Percentiles rank a stretch among this genome's conserved stretches.
phyloP scores from a whole-genome alignment of 2,329 filamentous ascomycete genomes.

The Ophiostoma ulmi region DNA sequence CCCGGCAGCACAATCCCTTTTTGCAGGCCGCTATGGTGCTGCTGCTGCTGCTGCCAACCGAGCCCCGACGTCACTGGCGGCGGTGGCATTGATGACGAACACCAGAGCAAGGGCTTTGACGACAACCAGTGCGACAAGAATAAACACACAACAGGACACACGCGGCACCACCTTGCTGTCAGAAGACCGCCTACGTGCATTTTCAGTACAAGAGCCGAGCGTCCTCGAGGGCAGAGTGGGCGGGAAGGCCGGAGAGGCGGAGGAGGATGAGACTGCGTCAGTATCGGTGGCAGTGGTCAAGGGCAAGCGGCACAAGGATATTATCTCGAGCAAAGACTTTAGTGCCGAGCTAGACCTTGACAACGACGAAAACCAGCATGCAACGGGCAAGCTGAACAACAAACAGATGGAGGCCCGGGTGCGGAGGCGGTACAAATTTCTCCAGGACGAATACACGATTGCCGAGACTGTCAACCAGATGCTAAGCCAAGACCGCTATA shows the following conservation, averaged over 20 bases:
- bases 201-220: conserved; percentile 3
- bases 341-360: background rate
- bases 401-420: conserved; percentile 5
- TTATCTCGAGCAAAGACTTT: background rate
- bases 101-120: background rate
- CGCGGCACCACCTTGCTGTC: background rate
- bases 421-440: conserved; percentile 35
- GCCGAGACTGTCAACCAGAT: conserved; percentile 59
- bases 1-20: background rate
- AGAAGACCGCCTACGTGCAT: background rate
- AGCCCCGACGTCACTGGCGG: background rate
- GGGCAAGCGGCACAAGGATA: background rate
- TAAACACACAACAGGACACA: background rate
- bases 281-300: background rate
- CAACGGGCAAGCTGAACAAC: background rate
- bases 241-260: background rate
- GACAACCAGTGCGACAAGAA: background rate
- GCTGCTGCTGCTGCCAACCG: background rate
- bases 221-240: background rate
- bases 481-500: conserved; percentile 54
- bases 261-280: background rate
- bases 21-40: background rate
- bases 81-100: background rate
- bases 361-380: background rate
- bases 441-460: conserved; percentile 68